Conservation (phyloP, 495 filamentous ascomycete species). For the Paragyromitra xinjiangensis region DNA sequence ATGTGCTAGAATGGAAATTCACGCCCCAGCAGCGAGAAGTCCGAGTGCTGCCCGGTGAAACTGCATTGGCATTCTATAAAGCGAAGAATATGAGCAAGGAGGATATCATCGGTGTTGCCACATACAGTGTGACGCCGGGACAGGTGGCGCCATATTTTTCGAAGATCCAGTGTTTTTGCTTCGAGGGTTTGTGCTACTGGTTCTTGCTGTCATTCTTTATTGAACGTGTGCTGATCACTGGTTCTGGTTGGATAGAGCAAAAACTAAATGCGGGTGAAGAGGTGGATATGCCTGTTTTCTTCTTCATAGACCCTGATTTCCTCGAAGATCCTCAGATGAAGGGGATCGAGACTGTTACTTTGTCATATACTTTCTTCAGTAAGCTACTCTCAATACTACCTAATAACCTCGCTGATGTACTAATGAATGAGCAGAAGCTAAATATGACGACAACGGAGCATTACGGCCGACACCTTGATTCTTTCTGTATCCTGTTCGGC, state of each 20-base stretch:
- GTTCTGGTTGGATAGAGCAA: constrained; percentile 64
- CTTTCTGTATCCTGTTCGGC: background rate
- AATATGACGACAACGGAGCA: constrained; percentile 81
- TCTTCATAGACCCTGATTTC: constrained; percentile 98
- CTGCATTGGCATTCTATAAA: constrained; percentile 96
- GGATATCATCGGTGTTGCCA: constrained; percentile 98
- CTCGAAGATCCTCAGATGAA: constrained; percentile 89
- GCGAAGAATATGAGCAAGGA: constrained; percentile 86
- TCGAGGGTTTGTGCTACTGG: constrained; percentile 74
- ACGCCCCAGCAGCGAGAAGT: constrained; percentile 96
- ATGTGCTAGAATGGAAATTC: constrained; percentile 97
- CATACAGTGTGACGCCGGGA: constrained; percentile 93
- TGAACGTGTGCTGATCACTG: background rate
- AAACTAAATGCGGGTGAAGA: constrained; percentile 93
- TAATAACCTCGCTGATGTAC: too few species aligned
- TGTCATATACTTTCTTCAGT: constrained; percentile 99
- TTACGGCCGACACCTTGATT: constrained; percentile 53
- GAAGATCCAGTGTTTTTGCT: constrained; percentile 99
- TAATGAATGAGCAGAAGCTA: constrained; percentile 69
- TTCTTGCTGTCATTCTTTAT: constrained; percentile 24
- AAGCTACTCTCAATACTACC: constrained; percentile 59
- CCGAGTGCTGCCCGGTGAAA: constrained; percentile 92
- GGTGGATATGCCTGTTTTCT: constrained; percentile 99
- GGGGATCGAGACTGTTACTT: constrained; percentile 90
- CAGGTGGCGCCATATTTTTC: constrained; percentile 98